Evolutionary conservation across 345 rosid species (phyloP), one percentile per base, ranked within the genome.

Genomic region (Eucalyptus viminalis): DNA sequence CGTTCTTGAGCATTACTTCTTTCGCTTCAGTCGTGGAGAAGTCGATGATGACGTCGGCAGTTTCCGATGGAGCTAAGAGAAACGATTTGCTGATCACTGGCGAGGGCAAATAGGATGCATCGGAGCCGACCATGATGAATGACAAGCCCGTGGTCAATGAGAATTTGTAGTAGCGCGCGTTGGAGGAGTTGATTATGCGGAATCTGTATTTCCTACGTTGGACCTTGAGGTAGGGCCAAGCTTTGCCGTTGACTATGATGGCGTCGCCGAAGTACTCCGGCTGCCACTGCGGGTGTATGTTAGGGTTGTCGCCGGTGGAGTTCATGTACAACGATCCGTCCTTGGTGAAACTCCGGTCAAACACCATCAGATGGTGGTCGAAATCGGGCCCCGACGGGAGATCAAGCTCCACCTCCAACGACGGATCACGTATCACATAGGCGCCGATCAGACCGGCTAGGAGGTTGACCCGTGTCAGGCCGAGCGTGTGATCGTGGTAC

Each of bases 1-100:
- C 76, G 86, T 96, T 97, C 14, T 92, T 92, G 6, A 97, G 91
- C 10, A 94, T 86, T 27, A 92, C 92, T 9, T 87, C 90, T 40
- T 91, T 89, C 0, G 97, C 65, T 11, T 47, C 90, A 88, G 97
- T 92, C 88, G 90, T 80, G 3, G 96, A 91, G 43, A 97, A 96
- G 93, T 97, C 98, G 91, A 97, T 88, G 4, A 96, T 89, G 60
- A 96, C 95, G 76, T 96, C 87, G 2, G 92, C 92, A 17, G 96
- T 93, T 83, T 97, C 99, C 0, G 99, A 94, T 4, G 99, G 99
- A 31, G 92, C 94, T 5, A 96, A 49, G 40, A 95, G 72, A 29
- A 72, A 51, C 27, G 88, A 19, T 37, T 49, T 44, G 27, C 88
- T 88, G 17, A 21, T 40, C 43, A 88, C 69, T 8, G 88, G 88